Conservation (phyloP, 805 yeast genomes). For the Candida jianshihensis region DNA sequence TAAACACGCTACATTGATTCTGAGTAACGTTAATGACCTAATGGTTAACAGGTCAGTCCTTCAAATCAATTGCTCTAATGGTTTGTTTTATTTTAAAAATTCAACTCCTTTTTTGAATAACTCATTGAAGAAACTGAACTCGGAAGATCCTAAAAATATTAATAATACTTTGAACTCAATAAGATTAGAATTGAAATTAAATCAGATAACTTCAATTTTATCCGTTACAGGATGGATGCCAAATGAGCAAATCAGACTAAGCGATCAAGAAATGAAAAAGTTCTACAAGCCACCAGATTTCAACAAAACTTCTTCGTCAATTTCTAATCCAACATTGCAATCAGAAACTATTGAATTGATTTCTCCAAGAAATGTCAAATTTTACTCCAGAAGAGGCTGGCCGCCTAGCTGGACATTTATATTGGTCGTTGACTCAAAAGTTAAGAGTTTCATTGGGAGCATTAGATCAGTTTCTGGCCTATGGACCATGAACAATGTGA, state of each 20-base stretch:
- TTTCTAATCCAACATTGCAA: background rate
- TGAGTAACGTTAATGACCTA: slow-evolving; percentile 27
- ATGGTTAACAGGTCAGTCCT: slow-evolving; percentile 22
- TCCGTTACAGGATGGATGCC: slow-evolving; percentile 63
- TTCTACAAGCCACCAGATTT: slow-evolving; percentile 10
- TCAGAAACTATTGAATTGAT: too few relatives aligned
- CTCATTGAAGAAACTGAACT: slow-evolving; percentile 17
- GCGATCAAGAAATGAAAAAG: slow-evolving; percentile 37
- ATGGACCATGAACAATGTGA: slow-evolving; percentile 12
- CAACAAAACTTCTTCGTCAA: background rate
- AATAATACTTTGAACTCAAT: slow-evolving; percentile 15
- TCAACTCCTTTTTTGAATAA: slow-evolving; percentile 29
- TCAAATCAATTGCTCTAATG: slow-evolving; percentile 25
- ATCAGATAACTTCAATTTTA: slow-evolving; percentile 49
- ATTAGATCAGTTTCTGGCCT: slow-evolving; percentile 16
- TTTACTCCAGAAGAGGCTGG: slow-evolving; percentile 30
- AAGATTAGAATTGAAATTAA: slow-evolving; percentile 16
- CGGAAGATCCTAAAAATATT: slow-evolving; percentile 20
- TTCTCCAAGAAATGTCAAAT: slow-evolving; percentile 22
- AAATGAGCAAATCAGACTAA: slow-evolving; percentile 46
- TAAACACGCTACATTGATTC: slow-evolving; percentile 32
- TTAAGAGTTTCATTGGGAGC: slow-evolving; percentile 30
- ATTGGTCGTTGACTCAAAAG: slow-evolving; percentile 23
- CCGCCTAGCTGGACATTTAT: slow-evolving; percentile 33
- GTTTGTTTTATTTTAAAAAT: slow-evolving; percentile 37